Percentiles rank a stretch among this genome's conserved stretches.
Conservation (phyloP, 257 asterid species). For the Jacaranda mimosifolia region DNA sequence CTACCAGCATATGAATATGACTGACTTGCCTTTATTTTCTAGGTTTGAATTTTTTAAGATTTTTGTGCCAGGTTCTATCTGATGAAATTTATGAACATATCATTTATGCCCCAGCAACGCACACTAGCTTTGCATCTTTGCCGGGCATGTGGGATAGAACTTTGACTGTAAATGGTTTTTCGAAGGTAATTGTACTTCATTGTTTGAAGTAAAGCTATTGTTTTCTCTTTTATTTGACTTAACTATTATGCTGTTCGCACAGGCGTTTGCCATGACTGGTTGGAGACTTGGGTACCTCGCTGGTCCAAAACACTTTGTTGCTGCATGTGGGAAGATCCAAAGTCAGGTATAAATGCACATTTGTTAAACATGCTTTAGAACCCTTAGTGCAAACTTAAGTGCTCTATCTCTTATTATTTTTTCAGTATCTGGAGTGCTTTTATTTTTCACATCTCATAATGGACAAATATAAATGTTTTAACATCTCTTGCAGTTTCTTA, state of each 20-base stretch:
- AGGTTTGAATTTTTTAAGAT: conserved; percentile 11
- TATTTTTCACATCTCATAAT: background rate
- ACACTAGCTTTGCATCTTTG: conserved; percentile 95
- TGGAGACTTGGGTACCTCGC: conserved; percentile 98
- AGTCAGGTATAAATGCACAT: conserved; percentile 72
- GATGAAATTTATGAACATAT: conserved; percentile 98
- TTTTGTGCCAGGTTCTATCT: conserved; percentile 72
- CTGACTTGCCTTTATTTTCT: conserved; percentile 14
- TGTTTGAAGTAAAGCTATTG: background rate
- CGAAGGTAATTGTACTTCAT: conserved; percentile 67
- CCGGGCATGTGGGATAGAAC: conserved; percentile 98
- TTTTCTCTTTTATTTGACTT: background rate
- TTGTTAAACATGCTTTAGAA: conserved; percentile 7
- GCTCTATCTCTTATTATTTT: conserved; percentile 54
- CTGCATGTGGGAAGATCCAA: conserved; percentile 94
- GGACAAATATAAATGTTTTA: background rate
- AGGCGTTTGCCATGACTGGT: conserved; percentile 99
- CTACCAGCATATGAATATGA: background rate
- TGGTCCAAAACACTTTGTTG: conserved; percentile 92
- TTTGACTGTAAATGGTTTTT: conserved; percentile 93
- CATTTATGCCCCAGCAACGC: conserved; percentile 92
- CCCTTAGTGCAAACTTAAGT: too few species aligned
- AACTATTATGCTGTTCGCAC: conserved; percentile 25
- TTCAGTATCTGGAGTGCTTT: too few species aligned
- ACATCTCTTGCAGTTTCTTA: background rate